Base-by-base conservation (phyloP, 2,329 filamentous ascomycete species). In the Colletotrichum sansevieriae region DNA sequence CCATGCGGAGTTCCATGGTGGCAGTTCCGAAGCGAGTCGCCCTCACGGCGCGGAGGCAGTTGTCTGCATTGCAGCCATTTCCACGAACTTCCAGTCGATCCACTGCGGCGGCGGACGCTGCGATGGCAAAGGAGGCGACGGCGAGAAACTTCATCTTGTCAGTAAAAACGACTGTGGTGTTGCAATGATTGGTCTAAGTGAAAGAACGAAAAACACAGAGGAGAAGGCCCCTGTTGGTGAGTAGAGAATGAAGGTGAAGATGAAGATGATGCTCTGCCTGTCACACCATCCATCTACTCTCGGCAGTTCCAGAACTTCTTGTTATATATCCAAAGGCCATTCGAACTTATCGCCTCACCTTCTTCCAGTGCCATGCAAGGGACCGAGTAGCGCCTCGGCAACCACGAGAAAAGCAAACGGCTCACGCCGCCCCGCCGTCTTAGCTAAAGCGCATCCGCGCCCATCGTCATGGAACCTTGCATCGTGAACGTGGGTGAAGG, bases 31-130 rank as follows among this genome's bases (percentile, higher is more conserved):
- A 72, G 12, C 79, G 76, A 46, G 80, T 83, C 60, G 81, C 81
- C 25, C 81, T 82, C 56, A 84, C 78, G 66, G 81, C 79, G 37
- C 81, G 80, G 74, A 81, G 81, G 76, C 82, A 84, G 78, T 83
- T 83, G 76, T 84, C 79, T 71, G 78, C 80, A 60, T 75, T 73
- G 74, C 79, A 82, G 55, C 70, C 71, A 59, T 12, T 22, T 5
- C 22, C 44, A 12, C 59, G 60, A 10, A 37, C 60, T 77, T 44
- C 39, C 18, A 68, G 39, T 3, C 33, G 70, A 52, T 79, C 75
- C 35, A 81, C 65, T 39, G 76, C 73, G 72, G 73, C 73, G 52
- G 79, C 80, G 47, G 79, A 71, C 67, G 77, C 80, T 43, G 76
- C 72, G 63, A 77, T 77, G 63, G 76, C 77, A 57, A 82, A 71